phyloP scores from a whole-genome alignment of 371 early-diverging fungal species.

The Fennellomyces sp. region DNA sequence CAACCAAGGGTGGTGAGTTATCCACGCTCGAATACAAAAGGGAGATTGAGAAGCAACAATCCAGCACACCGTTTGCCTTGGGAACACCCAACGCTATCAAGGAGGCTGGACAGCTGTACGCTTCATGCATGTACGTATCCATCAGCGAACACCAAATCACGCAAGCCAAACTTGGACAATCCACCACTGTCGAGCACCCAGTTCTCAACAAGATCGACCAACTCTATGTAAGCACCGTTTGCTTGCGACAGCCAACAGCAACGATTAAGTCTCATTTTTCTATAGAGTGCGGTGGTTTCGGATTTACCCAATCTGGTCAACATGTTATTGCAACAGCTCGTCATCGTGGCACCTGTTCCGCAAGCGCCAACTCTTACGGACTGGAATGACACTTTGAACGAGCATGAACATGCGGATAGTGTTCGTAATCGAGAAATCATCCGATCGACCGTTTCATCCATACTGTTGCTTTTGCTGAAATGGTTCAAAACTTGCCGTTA shows the following conservation, averaged over 20 bases:
- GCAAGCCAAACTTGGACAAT: no score
- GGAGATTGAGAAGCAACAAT: conserved; percentile 21
- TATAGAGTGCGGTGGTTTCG: conserved; percentile 36
- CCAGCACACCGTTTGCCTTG: conserved; percentile 39
- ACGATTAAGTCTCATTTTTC: background rate
- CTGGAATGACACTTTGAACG: background rate
- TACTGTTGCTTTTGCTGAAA: conserved; percentile 68
- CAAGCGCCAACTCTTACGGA: background rate
- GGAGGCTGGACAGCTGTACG: conserved; percentile 62
- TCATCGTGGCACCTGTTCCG: conserved; percentile 26
- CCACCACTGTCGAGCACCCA: no score
- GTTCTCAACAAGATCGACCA: background rate
- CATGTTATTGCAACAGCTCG: conserved; percentile 38
- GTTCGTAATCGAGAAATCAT: conserved; percentile 71
- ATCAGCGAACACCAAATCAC: conserved; percentile 62
- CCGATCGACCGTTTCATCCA: conserved; percentile 72
- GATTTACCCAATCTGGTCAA: conserved; percentile 49
- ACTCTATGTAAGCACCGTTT: conserved; percentile 1
- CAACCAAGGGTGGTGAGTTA: background rate
- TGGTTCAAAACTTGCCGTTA: conserved; percentile 72
- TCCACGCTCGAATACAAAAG: conserved; percentile 1
- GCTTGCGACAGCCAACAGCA: background rate
- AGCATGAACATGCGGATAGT: conserved; percentile 47
- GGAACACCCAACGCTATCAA: conserved; percentile 55
- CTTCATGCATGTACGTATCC: conserved; percentile 62